phyloP scores from a whole-genome alignment of 1,139 yeast species.

The Hyphopichia burtonii region DNA sequence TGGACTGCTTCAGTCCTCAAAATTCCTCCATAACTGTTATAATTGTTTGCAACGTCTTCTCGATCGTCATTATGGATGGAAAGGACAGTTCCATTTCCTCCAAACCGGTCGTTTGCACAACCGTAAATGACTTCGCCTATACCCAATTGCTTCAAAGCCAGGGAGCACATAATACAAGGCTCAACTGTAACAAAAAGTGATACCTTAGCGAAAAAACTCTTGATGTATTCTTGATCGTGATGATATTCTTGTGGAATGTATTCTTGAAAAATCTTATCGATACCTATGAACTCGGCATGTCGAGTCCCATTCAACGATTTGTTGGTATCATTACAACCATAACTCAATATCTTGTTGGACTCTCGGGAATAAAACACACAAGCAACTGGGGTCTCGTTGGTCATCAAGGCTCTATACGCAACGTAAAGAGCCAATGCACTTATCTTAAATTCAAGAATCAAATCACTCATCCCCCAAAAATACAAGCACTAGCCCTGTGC shows the following conservation, averaged over 20 bases:
- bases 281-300: conserved; percentile 90
- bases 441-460: conserved; percentile 21
- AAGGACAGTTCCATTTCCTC: conserved; percentile 92
- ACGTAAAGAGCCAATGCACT: conserved; percentile 43
- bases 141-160: conserved; percentile 80
- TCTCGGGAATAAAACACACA: conserved; percentile 57
- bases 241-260: conserved; percentile 12
- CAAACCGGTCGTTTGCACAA: conserved; percentile 92
- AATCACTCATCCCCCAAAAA: not conserved
- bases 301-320: conserved; percentile 77
- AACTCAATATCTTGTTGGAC: conserved; percentile 56
- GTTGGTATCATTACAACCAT: conserved; percentile 90
- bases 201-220: conserved; percentile 43
- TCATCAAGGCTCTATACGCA: conserved; percentile 38
- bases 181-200: conserved; percentile 91
- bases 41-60: conserved; percentile 30
- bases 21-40: conserved; percentile 73
- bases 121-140: conserved; percentile 79
- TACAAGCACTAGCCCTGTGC: too few species aligned
- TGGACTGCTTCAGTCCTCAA: conserved; percentile 79
- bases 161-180: conserved; percentile 98
- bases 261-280: conserved; percentile 47
- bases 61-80: conserved; percentile 54
- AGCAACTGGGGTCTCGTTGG: conserved; percentile 75
- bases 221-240: conserved; percentile 14